phyloP scores from a whole-genome alignment of 2,329 filamentous ascomycete species.

The Fusarium stilboides region DNA sequence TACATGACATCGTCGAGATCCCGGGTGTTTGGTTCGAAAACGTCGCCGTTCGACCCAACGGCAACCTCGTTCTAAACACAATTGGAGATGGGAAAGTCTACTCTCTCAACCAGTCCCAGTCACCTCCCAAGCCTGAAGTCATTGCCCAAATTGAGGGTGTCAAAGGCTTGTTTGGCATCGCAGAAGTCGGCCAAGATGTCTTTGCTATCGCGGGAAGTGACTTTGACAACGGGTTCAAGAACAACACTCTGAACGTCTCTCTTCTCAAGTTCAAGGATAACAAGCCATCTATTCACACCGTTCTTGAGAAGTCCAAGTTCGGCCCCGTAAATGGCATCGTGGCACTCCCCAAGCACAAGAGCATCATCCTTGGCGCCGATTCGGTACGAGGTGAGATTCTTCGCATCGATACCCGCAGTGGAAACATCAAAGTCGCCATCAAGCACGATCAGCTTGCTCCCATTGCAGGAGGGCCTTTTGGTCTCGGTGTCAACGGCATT shows the following conservation, averaged over 20 bases:
- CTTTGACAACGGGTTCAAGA: not conserved
- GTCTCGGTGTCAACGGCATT: constrained; percentile 8
- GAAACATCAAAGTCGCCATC: not conserved
- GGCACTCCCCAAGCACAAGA: not conserved
- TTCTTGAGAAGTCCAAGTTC: not conserved
- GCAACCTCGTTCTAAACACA: constrained; percentile 17
- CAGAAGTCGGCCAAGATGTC: not conserved
- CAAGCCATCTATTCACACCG: not conserved
- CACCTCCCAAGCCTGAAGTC: rapidly evolving
- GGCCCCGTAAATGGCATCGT: constrained; percentile 10
- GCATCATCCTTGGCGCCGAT: constrained; percentile 20
- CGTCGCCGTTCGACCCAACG: constrained; percentile 6
- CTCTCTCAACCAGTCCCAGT: not conserved
- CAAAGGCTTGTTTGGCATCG: constrained; percentile 8
- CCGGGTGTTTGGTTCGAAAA: constrained; percentile 18
- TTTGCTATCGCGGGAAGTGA: not conserved
- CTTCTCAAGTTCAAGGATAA: not conserved
- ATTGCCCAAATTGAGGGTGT: not conserved
- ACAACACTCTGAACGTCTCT: constrained; percentile 6
- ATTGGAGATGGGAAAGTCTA: constrained; percentile 3
- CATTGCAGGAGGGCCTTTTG: not conserved
- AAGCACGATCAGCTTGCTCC: not conserved
- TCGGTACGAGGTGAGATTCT: constrained; percentile 13
- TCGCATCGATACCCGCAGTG: not conserved
- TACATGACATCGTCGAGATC: not conserved